Base-by-base conservation (phyloP, 352 stramenopile species). In the Aphanomyces astaci region DNA sequence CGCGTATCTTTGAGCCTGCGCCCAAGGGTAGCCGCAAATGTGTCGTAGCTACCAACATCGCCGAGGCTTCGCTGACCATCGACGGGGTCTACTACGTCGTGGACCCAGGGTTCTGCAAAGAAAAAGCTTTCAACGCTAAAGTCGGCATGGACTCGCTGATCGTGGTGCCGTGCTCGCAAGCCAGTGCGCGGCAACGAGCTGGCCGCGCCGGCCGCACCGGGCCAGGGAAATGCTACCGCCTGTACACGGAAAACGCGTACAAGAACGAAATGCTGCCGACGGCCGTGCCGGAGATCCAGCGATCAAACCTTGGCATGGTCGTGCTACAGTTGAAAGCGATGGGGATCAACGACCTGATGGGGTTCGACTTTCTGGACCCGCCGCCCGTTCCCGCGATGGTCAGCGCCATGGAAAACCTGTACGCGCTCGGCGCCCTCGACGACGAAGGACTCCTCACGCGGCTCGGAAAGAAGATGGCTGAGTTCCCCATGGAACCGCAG, bases 331-430 rank as follows among this genome's bases (percentile, higher is more conserved):
- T 99, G 5, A 99, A 99, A 78, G 96, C 97, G 1, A 99, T 99
- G 97, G 96, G 97, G 40, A 99, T 99, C 72, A 98, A 99, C 71
- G 97, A 99, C 74, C 78, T 99, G 17, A 81, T 99, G 59, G 82
- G 84, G 25, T 99, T 99, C 77, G 97, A 99, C 76, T 99, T 99
- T 66, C 99, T 99, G 94, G 97, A 99, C 73, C 96, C 97, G 24
- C 98, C 98, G 3, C 94, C 97, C 22, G 83, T 98, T 45, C 92
- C 98, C 65, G 98, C 97, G 31, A 78, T 99, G 19, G 89, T 99
- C 2, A 95, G 92, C 63, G 96, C 97, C 5, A 94, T 99, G 51
- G 96, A 99, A 75, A 95, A 90, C n/a, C 79, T 99, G 2, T 98
- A 99, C 63, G 93, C 89, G 0, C 79, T 99, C 0, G 97, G 97